These are phyloP conservation scores for Diplotaxis tenuifolia DNA, from an alignment of 345 rosid genomes.

Conservation along the genomic window DNA sequence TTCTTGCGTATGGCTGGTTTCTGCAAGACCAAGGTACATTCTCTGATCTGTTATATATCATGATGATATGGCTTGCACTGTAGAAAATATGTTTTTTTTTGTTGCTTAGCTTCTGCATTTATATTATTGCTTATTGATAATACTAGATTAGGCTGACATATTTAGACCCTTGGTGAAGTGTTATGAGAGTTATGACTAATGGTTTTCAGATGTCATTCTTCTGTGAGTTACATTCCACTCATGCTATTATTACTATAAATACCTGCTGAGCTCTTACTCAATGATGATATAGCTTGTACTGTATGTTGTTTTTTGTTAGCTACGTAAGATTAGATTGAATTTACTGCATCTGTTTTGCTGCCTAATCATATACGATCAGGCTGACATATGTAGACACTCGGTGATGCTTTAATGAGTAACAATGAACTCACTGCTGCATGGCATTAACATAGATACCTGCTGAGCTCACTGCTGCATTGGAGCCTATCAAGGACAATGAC, in stretches of 20 bases:
- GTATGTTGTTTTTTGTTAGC: no score
- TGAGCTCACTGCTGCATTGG: slow-evolving; percentile 83
- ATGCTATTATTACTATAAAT: no score
- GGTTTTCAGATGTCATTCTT: no score
- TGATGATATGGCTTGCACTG: background rate
- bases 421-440: background rate
- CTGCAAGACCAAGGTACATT: slow-evolving; percentile 80
- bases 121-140: background rate
- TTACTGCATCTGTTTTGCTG: no score
- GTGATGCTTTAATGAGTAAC: background rate
- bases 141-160: background rate
- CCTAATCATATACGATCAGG: no score
- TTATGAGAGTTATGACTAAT: background rate
- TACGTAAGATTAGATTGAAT: no score
- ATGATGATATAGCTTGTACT: no score
- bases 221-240: no score
- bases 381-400: no score
- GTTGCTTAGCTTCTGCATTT: background rate
- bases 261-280: slow-evolving; percentile 79
- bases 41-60: background rate
- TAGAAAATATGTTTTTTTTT: background rate
- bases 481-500: slow-evolving; percentile 97
- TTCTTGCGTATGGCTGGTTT: slow-evolving; percentile 94
- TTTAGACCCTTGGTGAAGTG: slow-evolving; percentile 10
- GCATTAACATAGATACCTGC: slow-evolving; percentile 60